phyloP scores from a whole-genome alignment of 2,329 filamentous ascomycete species.

The Pseudogymnoascus sp. region DNA sequence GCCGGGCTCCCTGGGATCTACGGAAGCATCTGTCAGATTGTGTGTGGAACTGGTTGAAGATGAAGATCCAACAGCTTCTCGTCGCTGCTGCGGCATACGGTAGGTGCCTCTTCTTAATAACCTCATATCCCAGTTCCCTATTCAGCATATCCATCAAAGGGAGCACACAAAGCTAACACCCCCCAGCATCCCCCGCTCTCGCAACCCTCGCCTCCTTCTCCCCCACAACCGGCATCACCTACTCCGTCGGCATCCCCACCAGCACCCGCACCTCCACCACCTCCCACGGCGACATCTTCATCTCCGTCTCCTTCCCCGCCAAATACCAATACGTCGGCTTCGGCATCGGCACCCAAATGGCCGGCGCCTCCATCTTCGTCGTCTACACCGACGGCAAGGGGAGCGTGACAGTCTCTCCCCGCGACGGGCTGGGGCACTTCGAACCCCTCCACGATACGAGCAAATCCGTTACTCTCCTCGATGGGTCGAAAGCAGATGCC shows the following conservation, averaged over 20 bases:
- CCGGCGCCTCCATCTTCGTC: conserved; percentile 49
- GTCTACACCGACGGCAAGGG: conserved; percentile 45
- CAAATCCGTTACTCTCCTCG: not conserved
- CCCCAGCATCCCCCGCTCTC: not conserved
- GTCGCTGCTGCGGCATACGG: not conserved
- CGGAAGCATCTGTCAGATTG: not conserved
- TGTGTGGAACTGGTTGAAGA: not conserved
- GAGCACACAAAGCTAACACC: not conserved
- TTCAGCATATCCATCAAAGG: not conserved
- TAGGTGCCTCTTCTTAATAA: not conserved
- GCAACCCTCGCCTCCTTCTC: conserved; percentile 14
- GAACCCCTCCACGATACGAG: not conserved
- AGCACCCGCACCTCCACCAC: conserved; percentile 40
- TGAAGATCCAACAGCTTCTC: not conserved
- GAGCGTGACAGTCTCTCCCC: conserved; percentile 47
- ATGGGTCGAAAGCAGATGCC: not conserved
- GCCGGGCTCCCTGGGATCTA: not conserved
- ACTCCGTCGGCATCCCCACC: conserved; percentile 45
- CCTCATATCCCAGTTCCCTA: not conserved
- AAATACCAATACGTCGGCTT: conserved; percentile 46
- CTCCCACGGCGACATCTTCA: conserved; percentile 43
- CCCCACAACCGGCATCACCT: conserved; percentile 26
- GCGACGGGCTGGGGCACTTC: conserved; percentile 36
- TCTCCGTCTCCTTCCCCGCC: conserved; percentile 47
- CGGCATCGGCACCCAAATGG: conserved; percentile 47